Evolutionary conservation across 306 rosid species (phyloP), one percentile per base, ranked within the genome.

Genomic region (Quercus engelmannii): DNA sequence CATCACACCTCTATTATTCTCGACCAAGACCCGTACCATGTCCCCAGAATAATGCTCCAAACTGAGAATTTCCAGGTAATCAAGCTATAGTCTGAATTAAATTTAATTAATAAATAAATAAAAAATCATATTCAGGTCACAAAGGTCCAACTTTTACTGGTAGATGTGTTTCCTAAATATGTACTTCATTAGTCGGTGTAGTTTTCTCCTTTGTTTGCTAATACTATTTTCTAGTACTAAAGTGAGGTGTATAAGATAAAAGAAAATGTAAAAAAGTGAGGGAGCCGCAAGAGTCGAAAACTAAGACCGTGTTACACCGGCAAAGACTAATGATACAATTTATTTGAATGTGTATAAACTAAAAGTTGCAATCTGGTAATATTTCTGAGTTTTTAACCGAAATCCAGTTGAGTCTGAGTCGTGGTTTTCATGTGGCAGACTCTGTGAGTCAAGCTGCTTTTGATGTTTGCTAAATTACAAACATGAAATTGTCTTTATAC

Each of bases 1-100:
- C 94, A 88, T 75, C 97, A 90, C 52, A 79, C 90, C 63, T 92
- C 99, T 83, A 83, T 91, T 74, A 87, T 93, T 69, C 92, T 91
- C n/a, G 96, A 91, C 71, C 94, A 90, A 74, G 87, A 88, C 68
- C 74, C 98, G 21, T 93, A 82, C 84, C 89, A 90, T 71, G 89
- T 88, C 72, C 86, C 97, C 31, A 76, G 79, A 72, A 81, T 92
- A 17, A 92, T 92, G 88, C 93, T 95, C 69, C 99, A 91, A 78
- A 92, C 89, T 74, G 86, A 91, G 14, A 75, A 81, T 78, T 92
- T 92, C 79, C 94, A 88, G 98, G 98, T 94, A 90, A 62, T 31
- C 10, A 19, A 55, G 10, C 5, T 55, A 35, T 63, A 25, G 54
- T 49, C 46, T 41, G 46, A 41, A 41, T 41, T 41, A 41, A 41